Evolutionary conservation across 2,329 filamentous ascomycete genomes (phyloP).

Genomic region (Epichloe hybrida): DNA sequence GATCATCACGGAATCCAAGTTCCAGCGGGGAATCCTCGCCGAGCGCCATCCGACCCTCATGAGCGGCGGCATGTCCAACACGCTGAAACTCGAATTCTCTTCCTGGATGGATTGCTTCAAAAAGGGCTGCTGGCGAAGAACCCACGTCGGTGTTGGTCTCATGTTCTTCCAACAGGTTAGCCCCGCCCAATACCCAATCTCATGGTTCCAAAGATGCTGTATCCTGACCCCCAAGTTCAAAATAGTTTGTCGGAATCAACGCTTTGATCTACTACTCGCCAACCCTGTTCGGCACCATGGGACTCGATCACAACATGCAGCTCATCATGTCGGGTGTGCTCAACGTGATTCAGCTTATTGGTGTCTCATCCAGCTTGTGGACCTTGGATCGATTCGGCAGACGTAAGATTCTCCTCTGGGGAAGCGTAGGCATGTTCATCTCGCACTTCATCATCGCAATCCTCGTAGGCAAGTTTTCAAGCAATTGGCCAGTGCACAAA

Average conservation of each 20-base stretch:
- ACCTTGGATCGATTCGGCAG: constrained; percentile 21
- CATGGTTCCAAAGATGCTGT: too few relatives aligned
- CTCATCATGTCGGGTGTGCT: constrained; percentile 20
- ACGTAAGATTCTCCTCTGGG: constrained; percentile 13
- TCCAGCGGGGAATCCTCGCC: constrained; percentile 15
- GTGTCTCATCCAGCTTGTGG: constrained; percentile 30
- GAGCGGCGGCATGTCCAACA: constrained; percentile 18
- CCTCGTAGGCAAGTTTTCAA: constrained; percentile 13
- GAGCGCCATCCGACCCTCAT: constrained; percentile 22
- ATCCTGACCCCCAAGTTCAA: neutral
- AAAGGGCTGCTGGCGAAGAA: constrained; percentile 32
- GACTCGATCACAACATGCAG: constrained; percentile 24
- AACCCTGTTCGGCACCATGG: constrained; percentile 42
- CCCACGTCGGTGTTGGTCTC: constrained; percentile 32
- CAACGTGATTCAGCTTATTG: constrained; percentile 19
- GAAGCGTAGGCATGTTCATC: constrained; percentile 15
- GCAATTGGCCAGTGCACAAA: constrained; percentile 13
- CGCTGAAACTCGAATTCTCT: constrained; percentile 32
- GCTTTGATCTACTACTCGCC: constrained; percentile 44
- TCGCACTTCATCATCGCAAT: constrained; percentile 14
- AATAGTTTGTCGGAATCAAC: constrained; percentile 19
- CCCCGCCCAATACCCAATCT: too few relatives aligned
- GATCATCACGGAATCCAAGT: constrained; percentile 13
- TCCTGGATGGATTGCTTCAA: constrained; percentile 37
- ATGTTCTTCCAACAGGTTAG: constrained; percentile 45